A percentile compares a stretch with the other conserved stretches of the same genome.
These are phyloP conservation scores for Mesembryanthemum crystallinum DNA, from an alignment of 148 eudicot genomes.

Conservation along the genomic window DNA sequence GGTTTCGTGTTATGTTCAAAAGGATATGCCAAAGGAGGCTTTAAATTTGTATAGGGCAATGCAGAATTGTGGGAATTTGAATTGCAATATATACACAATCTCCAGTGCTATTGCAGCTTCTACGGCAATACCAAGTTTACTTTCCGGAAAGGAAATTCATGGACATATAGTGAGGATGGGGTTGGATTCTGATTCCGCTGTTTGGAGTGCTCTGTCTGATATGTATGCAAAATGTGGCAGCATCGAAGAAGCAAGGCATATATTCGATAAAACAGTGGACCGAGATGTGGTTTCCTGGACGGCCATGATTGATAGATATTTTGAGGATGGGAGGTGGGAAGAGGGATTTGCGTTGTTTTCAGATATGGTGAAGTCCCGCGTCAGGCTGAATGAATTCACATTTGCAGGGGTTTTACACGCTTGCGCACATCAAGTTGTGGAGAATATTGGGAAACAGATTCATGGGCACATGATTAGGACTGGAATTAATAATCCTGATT, in stretches of 20 bases:
- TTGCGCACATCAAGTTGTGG: slow-evolving; percentile 48
- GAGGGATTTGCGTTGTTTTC: slow-evolving; percentile 47
- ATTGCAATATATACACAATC: slow-evolving; percentile 43
- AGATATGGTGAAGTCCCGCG: slow-evolving; percentile 37
- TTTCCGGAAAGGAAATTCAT: slow-evolving; percentile 55
- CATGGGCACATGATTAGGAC: slow-evolving; percentile 48
- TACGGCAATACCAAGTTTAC: slow-evolving; percentile 37
- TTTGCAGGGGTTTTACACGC: slow-evolving; percentile 50
- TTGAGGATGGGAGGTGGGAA: slow-evolving; percentile 50
- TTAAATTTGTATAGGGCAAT: slow-evolving; percentile 46
- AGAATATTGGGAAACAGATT: slow-evolving; percentile 49
- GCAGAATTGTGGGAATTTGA: slow-evolving; percentile 33
- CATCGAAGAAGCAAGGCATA: slow-evolving; percentile 43
- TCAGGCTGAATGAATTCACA: slow-evolving; percentile 47
- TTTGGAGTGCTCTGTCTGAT: slow-evolving; percentile 61
- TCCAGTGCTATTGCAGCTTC: slow-evolving; percentile 57
- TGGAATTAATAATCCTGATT: slow-evolving; percentile 32
- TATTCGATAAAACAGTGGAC: slow-evolving; percentile 48
- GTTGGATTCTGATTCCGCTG: slow-evolving; percentile 49
- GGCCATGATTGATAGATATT: slow-evolving; percentile 51
- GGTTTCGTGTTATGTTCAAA: slow-evolving; percentile 50
- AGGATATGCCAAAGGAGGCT: slow-evolving; percentile 43
- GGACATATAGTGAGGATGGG: slow-evolving; percentile 51
- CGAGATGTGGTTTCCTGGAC: slow-evolving; percentile 63
- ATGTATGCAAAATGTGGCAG: slow-evolving; percentile 64